Conservation (phyloP, 371 early-diverging fungal genomes). For the Smittium mucronatum region DNA sequence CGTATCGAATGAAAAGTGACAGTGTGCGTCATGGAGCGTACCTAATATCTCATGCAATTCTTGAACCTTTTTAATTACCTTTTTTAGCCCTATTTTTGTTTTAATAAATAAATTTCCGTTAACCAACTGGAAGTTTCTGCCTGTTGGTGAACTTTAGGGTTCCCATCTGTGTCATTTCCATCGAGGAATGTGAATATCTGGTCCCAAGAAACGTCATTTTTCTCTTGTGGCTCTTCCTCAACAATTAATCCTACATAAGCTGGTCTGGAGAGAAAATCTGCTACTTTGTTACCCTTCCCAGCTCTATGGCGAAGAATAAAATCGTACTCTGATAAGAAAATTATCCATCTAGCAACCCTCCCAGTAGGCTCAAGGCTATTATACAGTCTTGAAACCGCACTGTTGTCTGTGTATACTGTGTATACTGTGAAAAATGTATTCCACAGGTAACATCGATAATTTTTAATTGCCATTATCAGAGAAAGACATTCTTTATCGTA, state of each 20-base stretch:
- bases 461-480: background rate
- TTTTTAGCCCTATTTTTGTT: background rate
- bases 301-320: constrained; percentile 6
- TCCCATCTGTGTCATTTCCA: background rate
- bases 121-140: background rate
- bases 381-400: background rate
- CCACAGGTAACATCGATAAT: background rate
- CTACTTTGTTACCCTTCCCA: background rate
- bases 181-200: background rate
- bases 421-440: background rate
- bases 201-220: background rate
- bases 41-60: background rate
- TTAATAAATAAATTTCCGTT: background rate
- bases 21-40: background rate
- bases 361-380: background rate
- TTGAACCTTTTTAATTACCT: background rate
- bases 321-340: background rate
- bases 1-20: background rate
- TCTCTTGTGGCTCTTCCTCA: background rate
- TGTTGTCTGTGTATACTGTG: background rate
- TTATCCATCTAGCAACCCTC: background rate
- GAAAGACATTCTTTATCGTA: background rate
- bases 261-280: constrained; percentile 1
- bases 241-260: background rate
- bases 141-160: background rate